Evolutionary conservation across 495 filamentous ascomycete species (phyloP), one percentile per base, ranked within the genome.

Genomic region (Lophiostoma macrostomum): DNA sequence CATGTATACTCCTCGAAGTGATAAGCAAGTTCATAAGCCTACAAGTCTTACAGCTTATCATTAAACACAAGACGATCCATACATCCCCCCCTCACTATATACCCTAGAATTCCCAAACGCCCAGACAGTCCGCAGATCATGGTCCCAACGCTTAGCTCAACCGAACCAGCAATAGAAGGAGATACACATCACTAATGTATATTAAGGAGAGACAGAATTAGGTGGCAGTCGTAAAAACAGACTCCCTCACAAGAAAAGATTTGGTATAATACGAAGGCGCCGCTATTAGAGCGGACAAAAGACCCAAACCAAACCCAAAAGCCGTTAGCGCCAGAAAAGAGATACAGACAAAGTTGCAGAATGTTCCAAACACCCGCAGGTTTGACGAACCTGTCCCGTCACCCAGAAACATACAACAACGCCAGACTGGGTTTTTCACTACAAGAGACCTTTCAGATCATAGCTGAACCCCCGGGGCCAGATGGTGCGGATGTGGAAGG

Each of bases 381-480:
- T n/a, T n/a, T n/a, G n/a, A n/a, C n/a, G n/a, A 44, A 18, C 23
- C 40, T 6, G 22, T 27, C 40, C 23, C 13, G 16, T 5, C 7
- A 18, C 14, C 3, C 13, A 46, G 29, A 19, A 34, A 19, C 20
- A 29, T 14, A 19, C 4, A 23, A 31, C 13, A 8, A 5, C 23
- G 31, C 10, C 28, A 30, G 25, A 14, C 11, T 22, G 4, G 31
- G 41, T 7, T 14, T 13, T 10, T 13, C 11, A 27, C 11, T 4
- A 28, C 22, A 3, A 44, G 16, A 22, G 18, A 29, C 19, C 2
- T 16, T 35, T 54, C 27, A 60, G n/a, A 60, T 60, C 56, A 60
- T 60, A 2, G 46, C 19, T n/a, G 48, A 47, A 22, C 56, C 56
- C 16, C 56, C 50, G 31, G 56, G 56, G 13, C 41, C 56, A 12